Evolutionary conservation across 805 yeast genomes (phyloP).

Genomic region (Pichia ethanolica): DNA sequence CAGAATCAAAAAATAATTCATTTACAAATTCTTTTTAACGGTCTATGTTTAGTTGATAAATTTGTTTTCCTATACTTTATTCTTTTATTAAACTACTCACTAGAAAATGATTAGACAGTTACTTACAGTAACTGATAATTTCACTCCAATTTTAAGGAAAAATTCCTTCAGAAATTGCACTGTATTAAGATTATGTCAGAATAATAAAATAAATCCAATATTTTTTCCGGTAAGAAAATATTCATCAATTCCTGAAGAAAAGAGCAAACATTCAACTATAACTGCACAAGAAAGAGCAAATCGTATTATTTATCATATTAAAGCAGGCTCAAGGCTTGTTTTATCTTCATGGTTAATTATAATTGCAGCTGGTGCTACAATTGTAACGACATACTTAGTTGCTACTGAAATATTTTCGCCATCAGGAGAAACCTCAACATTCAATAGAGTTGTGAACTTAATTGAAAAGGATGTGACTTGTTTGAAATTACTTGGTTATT

Average conservation of each 20-base stretch:
- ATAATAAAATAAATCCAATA: too few species aligned
- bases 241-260: not conserved
- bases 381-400: slow-evolving; percentile 63
- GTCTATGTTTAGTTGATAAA: too few species aligned
- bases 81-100: too few species aligned
- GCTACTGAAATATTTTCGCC: slow-evolving; percentile 80
- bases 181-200: too few species aligned
- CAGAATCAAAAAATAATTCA: too few species aligned
- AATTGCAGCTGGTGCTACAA: slow-evolving; percentile 63
- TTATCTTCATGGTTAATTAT: slow-evolving; percentile 54
- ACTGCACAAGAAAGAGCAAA: slow-evolving; percentile 15
- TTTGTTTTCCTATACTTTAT: too few species aligned
- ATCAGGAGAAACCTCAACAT: slow-evolving; percentile 84
- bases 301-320: slow-evolving; percentile 39
- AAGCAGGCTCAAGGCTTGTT: slow-evolving; percentile 54
- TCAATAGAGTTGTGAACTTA: slow-evolving; percentile 75
- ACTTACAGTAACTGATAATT: too few species aligned
- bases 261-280: slow-evolving; percentile 8
- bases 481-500: slow-evolving; percentile 43
- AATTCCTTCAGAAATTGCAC: too few species aligned
- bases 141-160: too few species aligned
- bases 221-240: too few species aligned
- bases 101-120: too few species aligned
- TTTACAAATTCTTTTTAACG: too few species aligned
- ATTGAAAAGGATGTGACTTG: slow-evolving; percentile 62